Evolutionary conservation across 306 rosid species (phyloP).

Genomic region (Styphnolobium japonicum): DNA sequence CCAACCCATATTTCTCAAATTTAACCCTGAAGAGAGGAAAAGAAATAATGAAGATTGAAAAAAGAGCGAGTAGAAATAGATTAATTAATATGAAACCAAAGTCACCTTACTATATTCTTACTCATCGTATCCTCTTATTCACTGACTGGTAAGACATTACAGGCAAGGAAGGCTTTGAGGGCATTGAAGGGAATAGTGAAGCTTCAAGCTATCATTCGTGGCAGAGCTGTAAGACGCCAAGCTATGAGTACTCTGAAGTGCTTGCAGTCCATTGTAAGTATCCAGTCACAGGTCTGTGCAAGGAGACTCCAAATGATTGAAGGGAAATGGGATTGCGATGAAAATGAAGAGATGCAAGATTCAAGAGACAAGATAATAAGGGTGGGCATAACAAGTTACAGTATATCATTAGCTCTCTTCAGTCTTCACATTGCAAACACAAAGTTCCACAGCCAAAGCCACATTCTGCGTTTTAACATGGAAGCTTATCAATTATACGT

Average conservation of each 20-base stretch:
- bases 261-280: conserved; percentile 83
- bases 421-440: not conserved
- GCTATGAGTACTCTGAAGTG: conserved; percentile 76
- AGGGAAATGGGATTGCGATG: conserved; percentile 36
- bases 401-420: not conserved
- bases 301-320: conserved; percentile 58
- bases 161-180: conserved; percentile 89
- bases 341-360: conserved; percentile 39
- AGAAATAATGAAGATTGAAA: not conserved
- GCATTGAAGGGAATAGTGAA: conserved; percentile 95
- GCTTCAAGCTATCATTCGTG: conserved; percentile 93
- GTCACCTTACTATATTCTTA: not conserved
- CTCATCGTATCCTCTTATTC: not conserved
- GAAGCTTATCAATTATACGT: not conserved
- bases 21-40: not conserved
- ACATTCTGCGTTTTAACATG: not conserved
- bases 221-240: conserved; percentile 91
- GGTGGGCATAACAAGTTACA: conserved; percentile 34
- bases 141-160: conserved; percentile 23
- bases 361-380: conserved; percentile 59
- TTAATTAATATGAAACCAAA: not conserved
- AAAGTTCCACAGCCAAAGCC: not conserved
- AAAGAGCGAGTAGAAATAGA: not conserved
- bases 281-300: conserved; percentile 70
- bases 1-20: not conserved